Evolutionary conservation across 2,329 filamentous ascomycete genomes (phyloP), one percentile per base, ranked within the genome.

Genomic region (Tolypocladium cylindrosporum): DNA sequence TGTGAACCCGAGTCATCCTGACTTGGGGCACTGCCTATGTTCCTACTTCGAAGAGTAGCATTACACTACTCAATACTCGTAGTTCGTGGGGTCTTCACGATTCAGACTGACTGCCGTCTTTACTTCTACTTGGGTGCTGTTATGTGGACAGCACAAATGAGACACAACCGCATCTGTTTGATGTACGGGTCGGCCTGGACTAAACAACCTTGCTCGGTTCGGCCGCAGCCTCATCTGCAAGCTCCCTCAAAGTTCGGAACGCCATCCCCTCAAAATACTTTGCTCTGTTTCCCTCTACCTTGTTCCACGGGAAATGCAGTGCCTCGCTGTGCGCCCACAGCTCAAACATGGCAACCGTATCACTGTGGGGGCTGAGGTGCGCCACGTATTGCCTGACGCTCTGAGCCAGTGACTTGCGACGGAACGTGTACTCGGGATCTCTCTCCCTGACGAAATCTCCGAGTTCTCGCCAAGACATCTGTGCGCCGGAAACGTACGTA

Each of bases 381-480:
- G 57, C 57, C 14, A 54, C 21, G 50, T 59, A 56, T 24, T 59
- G 53, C 53, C 36, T 45, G 27, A 58, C 42, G 39, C 57, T 58
- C 21, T 31, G 13, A 13, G 57, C 57, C 40, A 58, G 53, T 4
- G 57, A 58, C 54, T 58, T 58, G 36, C 52, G 31, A n/a, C 52
- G 54, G 8, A 58, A 21, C 4, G 41, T 53, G 40, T 55, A 55
- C 13, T 19, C 36, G 8, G n/a, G 27, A 37, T 58, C 57, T 19
- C 43, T 43, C 7, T 14, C 8, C 24, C 13, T 14, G 40, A 55
- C 21, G 21, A 58, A 52, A 13, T 58, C 57, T 8, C 40, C 39
- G 41, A 58, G 53, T 54, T 55, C 21, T 34, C 42, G 37, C 57
- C 57, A 58, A 6, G 54, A 31, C 27, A 56, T 21, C 45, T 59